Evolutionary conservation across 2,329 filamentous ascomycete species (phyloP).

Genomic region (Trichoderma arundinaceum): DNA sequence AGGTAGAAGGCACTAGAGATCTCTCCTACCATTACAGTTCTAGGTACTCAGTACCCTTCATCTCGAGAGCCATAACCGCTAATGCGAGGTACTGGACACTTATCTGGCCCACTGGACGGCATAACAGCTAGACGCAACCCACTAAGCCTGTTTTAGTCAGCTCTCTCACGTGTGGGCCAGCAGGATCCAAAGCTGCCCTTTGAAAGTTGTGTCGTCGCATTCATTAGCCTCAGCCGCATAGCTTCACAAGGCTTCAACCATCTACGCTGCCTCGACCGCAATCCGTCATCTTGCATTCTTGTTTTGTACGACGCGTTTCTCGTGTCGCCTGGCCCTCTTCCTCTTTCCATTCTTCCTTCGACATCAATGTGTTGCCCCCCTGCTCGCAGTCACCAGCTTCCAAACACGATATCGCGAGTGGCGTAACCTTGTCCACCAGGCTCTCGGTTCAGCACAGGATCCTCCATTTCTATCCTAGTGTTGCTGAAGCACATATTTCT

Average conservation of each 20-base stretch:
- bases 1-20: not conserved
- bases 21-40: not conserved
- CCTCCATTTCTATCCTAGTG: not conserved
- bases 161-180: slow-evolving; percentile 27
- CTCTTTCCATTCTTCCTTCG: not conserved
- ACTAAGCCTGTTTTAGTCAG: slow-evolving; percentile 21
- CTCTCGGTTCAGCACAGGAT: slow-evolving; percentile 1
- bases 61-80: accelerated
- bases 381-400: slow-evolving; percentile 8
- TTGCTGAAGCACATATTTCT: not conserved
- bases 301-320: slow-evolving; percentile 22
- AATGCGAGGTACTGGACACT: not conserved
- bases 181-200: slow-evolving; percentile 12
- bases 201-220: slow-evolving; percentile 20
- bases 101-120: too few relatives aligned
- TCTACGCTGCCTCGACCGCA: not conserved
- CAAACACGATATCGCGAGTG: slow-evolving; percentile 21
- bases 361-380: slow-evolving; percentile 28
- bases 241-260: slow-evolving; percentile 8
- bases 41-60: not conserved
- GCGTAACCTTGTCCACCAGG: slow-evolving; percentile 11
- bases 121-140: not conserved
- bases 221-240: slow-evolving; percentile 17
- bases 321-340: slow-evolving; percentile 18
- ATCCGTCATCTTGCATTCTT: not conserved